phyloP scores from a whole-genome alignment of 164 flowering plant genomes.

The Malania oleifera region DNA sequence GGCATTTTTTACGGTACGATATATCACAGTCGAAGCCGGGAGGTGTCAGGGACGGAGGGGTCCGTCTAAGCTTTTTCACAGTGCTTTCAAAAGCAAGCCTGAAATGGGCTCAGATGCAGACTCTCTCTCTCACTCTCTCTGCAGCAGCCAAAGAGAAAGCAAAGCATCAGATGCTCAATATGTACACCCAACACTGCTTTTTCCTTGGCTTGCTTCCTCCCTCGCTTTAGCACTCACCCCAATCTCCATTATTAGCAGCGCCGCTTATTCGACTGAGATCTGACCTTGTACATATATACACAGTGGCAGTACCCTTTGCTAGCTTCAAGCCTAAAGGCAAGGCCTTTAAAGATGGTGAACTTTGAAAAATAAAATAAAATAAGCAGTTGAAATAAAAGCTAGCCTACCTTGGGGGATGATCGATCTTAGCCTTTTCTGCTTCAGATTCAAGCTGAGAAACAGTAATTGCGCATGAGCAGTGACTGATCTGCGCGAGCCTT shows the following conservation, averaged over 20 bases:
- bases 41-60: conserved; percentile 22
- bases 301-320: too few relatives aligned
- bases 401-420: not conserved
- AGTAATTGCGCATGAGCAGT: conserved; percentile 7
- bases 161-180: too few relatives aligned
- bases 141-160: conserved; percentile 14
- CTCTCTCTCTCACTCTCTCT: conserved; percentile 7
- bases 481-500: conserved; percentile 7
- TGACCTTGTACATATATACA: too few relatives aligned
- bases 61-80: conserved; percentile 28
- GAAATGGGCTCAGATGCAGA: not conserved
- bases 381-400: not conserved
- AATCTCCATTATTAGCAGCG: too few relatives aligned
- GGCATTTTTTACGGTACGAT: conserved; percentile 25
- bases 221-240: too few relatives aligned
- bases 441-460: conserved; percentile 22
- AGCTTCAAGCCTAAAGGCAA: not conserved
- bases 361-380: not conserved
- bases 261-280: too few relatives aligned
- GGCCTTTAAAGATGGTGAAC: conserved; percentile 6
- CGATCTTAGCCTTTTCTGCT: conserved; percentile 17
- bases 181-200: too few relatives aligned
- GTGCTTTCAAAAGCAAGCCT: conserved; percentile 28
- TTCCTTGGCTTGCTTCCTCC: too few relatives aligned
- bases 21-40: conserved; percentile 25